Evolutionary conservation across 805 yeast species (phyloP).

Genomic region (Cyberlindnera euphorbiiphila): DNA sequence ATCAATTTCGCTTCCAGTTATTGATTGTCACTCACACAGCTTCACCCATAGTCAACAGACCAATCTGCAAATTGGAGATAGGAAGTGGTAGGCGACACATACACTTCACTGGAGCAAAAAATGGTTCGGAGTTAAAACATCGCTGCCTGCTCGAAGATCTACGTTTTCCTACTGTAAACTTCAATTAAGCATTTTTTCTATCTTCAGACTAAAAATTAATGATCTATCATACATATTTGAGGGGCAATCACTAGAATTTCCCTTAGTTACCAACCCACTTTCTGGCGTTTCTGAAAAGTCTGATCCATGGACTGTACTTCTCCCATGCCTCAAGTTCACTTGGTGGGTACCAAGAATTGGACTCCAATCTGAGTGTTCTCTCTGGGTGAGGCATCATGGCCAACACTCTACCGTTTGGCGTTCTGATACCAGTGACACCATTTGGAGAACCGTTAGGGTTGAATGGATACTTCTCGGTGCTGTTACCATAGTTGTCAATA

Average conservation of each 20-base stretch:
- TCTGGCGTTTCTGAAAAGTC: slow-evolving; percentile 89
- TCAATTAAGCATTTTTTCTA: too few species aligned
- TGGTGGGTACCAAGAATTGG: slow-evolving; percentile 88
- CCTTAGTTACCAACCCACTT: slow-evolving; percentile 66
- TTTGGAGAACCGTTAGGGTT: slow-evolving; percentile 96
- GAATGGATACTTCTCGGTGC: slow-evolving; percentile 80
- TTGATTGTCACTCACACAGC: too few species aligned
- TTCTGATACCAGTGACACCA: slow-evolving; percentile 88
- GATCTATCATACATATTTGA: slow-evolving; percentile 3
- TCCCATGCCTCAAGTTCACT: slow-evolving; percentile 61
- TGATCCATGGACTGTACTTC: slow-evolving; percentile 92
- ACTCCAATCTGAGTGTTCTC: slow-evolving; percentile 81
- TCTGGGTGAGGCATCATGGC: slow-evolving; percentile 99
- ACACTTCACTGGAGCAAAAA: too few species aligned
- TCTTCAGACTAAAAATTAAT: too few species aligned
- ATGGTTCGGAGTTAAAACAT: too few species aligned
- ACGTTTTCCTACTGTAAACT: too few species aligned
- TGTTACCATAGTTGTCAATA: slow-evolving; percentile 86
- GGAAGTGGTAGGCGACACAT: too few species aligned
- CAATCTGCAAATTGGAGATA: too few species aligned
- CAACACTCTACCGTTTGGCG: slow-evolving; percentile 90
- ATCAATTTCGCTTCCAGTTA: too few species aligned
- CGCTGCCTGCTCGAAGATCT: too few species aligned
- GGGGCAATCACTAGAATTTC: background rate
- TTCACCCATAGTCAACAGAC: too few species aligned